phyloP scores from a whole-genome alignment of 768 basidiomycete species.

The Thelephora ganbajun region DNA sequence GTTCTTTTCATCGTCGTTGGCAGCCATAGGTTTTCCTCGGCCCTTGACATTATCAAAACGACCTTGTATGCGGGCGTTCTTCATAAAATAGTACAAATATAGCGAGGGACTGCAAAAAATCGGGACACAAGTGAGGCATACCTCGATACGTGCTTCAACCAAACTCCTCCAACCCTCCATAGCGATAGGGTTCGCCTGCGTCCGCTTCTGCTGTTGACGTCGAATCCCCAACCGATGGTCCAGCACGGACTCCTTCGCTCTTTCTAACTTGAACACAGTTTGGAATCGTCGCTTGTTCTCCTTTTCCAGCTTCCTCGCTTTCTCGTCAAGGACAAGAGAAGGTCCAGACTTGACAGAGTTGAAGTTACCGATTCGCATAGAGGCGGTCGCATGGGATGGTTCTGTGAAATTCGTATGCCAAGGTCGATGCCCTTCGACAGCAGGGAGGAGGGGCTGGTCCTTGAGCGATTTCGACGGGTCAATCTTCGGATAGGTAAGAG shows the following conservation, averaged over 20 bases:
- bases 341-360: constrained; percentile 5
- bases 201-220: constrained; percentile 15
- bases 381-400: constrained; percentile 38
- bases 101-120: neutral
- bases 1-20: constrained; percentile 33
- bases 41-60: constrained; percentile 63
- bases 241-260: constrained; percentile 57
- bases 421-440: constrained; percentile 42
- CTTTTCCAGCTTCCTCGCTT: constrained; percentile 27
- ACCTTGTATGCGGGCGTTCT: constrained; percentile 58
- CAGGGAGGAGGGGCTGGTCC: constrained; percentile 37
- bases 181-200: constrained; percentile 39
- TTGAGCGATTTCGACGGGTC: neutral
- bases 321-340: constrained; percentile 21
- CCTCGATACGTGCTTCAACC: constrained; percentile 74
- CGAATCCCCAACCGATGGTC: constrained; percentile 58
- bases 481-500: neutral
- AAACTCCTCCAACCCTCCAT: constrained; percentile 66
- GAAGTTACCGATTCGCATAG: constrained; percentile 35
- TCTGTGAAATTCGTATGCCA: constrained; percentile 59
- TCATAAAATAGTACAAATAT: neutral
- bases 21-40: constrained; percentile 36
- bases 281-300: constrained; percentile 38
- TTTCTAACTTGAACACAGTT: constrained; percentile 39
- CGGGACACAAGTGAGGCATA: constrained; percentile 15